Percentiles rank a stretch among this genome's conserved stretches.
These are phyloP conservation scores for Ganoderma sinense DNA, from an alignment of 1,284 basidiomycete genomes.

Conservation along the genomic window DNA sequence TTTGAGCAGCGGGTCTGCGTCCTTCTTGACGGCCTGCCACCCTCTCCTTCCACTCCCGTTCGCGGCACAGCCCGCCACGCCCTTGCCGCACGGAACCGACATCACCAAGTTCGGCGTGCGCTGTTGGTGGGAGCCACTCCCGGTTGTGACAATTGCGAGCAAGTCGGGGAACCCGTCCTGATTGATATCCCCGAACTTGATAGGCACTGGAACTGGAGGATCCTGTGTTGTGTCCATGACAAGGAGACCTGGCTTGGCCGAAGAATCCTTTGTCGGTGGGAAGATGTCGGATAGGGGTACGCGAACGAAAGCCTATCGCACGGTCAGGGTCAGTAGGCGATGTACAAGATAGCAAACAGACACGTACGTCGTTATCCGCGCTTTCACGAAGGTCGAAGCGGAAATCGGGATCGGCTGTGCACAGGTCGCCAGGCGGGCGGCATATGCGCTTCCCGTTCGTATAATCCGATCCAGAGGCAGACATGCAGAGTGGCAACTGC, in stretches of 20 bases:
- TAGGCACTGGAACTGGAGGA: slow-evolving; percentile 76
- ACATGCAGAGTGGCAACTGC: slow-evolving; percentile 85
- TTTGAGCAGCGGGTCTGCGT: slow-evolving; percentile 66
- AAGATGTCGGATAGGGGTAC: slow-evolving; percentile 75
- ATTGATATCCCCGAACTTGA: slow-evolving; percentile 91
- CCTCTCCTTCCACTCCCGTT: slow-evolving; percentile 62
- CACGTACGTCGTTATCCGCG: slow-evolving; percentile 61
- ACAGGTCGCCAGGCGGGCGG: slow-evolving; percentile 82
- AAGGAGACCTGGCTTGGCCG: slow-evolving; percentile 63
- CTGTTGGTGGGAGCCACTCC: slow-evolving; percentile 44
- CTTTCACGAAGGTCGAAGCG: slow-evolving; percentile 73
- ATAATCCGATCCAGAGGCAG: slow-evolving; percentile 52
- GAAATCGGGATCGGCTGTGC: slow-evolving; percentile 84
- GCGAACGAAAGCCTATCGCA: slow-evolving; percentile 65
- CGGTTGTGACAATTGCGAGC: slow-evolving; percentile 68
- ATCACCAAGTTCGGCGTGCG: slow-evolving; percentile 75
- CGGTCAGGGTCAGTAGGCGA: neutral
- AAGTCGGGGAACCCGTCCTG: slow-evolving; percentile 97
- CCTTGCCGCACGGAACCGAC: slow-evolving; percentile 74
- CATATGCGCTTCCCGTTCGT: slow-evolving; percentile 68
- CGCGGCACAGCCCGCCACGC: slow-evolving; percentile 60
- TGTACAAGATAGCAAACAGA: neutral
- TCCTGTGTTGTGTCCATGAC: slow-evolving; percentile 70
- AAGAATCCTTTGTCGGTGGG: slow-evolving; percentile 44
- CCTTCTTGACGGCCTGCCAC: slow-evolving; percentile 68